These are phyloP conservation scores for Emergomyces orientalis DNA, from an alignment of 2,329 filamentous ascomycete species.

Conservation along the genomic window DNA sequence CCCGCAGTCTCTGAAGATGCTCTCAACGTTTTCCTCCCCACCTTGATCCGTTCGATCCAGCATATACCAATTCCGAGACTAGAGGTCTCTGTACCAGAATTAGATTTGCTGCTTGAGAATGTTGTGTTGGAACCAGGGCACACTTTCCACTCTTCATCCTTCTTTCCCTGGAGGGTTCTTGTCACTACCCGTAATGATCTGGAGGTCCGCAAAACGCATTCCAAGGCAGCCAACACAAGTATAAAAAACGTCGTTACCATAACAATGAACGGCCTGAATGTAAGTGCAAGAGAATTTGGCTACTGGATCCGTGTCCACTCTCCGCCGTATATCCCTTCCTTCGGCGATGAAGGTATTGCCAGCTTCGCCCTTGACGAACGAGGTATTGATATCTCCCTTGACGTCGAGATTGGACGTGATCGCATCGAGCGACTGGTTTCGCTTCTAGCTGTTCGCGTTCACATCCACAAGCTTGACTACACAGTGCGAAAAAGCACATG, in stretches of 20 bases:
- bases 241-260: slow-evolving; percentile 65
- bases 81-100: slow-evolving; percentile 72
- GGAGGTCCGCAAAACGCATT: slow-evolving; percentile 71
- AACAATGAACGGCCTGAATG: slow-evolving; percentile 70
- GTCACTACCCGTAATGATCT: slow-evolving; percentile 79
- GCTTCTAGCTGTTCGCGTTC: slow-evolving; percentile 64
- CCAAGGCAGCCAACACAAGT: slow-evolving; percentile 53
- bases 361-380: slow-evolving; percentile 77
- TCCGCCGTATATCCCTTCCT: slow-evolving; percentile 52
- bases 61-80: slow-evolving; percentile 82
- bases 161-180: slow-evolving; percentile 74
- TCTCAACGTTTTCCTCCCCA: slow-evolving; percentile 70
- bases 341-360: slow-evolving; percentile 75
- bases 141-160: slow-evolving; percentile 77
- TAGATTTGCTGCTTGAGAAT: slow-evolving; percentile 83
- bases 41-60: slow-evolving; percentile 67
- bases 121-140: slow-evolving; percentile 79
- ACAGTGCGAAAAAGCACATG: slow-evolving; percentile 60
- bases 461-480: slow-evolving; percentile 81
- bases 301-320: slow-evolving; percentile 79
- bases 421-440: slow-evolving; percentile 71
- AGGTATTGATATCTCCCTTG: slow-evolving; percentile 76
- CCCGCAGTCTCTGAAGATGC: slow-evolving; percentile 64
- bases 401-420: slow-evolving; percentile 73
- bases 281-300: slow-evolving; percentile 77